phyloP scores from a whole-genome alignment of 2,329 filamentous ascomycete species.

The Claviceps humidiphila region DNA sequence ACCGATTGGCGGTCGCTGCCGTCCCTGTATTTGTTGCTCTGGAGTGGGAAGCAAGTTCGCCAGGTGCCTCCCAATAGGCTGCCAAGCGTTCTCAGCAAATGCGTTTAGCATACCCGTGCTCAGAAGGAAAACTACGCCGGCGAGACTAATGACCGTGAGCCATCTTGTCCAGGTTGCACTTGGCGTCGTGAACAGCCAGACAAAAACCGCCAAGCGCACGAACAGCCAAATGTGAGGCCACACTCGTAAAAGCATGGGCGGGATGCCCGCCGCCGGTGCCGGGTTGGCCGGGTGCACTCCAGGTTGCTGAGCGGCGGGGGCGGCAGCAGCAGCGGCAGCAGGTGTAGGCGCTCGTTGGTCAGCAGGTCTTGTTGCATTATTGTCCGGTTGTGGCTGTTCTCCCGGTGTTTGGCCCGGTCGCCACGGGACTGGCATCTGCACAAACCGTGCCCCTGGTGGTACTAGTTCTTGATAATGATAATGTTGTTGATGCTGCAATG shows the following conservation, averaged over 20 bases:
- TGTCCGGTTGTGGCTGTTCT: constrained; percentile 7
- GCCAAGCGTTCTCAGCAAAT: constrained; percentile 39
- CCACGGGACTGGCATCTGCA: constrained; percentile 2
- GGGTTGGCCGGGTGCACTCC: constrained; percentile 26
- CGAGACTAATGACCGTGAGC: constrained; percentile 40
- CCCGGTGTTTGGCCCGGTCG: constrained; percentile 11
- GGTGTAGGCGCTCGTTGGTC: neutral
- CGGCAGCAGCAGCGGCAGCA: neutral
- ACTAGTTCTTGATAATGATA: constrained; percentile 9
- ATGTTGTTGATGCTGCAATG: constrained; percentile 6
- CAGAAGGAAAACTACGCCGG: constrained; percentile 41
- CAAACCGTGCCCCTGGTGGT: constrained; percentile 3
- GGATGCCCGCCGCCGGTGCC: constrained; percentile 16
- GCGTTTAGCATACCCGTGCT: constrained; percentile 47
- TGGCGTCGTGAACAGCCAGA: constrained; percentile 52
- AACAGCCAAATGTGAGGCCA: constrained; percentile 52
- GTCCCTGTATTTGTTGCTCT: constrained; percentile 18
- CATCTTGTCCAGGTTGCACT: constrained; percentile 46
- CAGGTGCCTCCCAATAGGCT: constrained; percentile 43
- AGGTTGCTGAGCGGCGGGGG: constrained; percentile 1
- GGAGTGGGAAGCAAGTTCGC: constrained; percentile 43
- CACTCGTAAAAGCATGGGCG: constrained; percentile 23
- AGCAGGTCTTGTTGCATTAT: neutral
- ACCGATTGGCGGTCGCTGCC: constrained; percentile 11
- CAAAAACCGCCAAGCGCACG: constrained; percentile 42